Base-by-base conservation (phyloP, 768 basidiomycete genomes). In the Fibroporia radiculosa region DNA sequence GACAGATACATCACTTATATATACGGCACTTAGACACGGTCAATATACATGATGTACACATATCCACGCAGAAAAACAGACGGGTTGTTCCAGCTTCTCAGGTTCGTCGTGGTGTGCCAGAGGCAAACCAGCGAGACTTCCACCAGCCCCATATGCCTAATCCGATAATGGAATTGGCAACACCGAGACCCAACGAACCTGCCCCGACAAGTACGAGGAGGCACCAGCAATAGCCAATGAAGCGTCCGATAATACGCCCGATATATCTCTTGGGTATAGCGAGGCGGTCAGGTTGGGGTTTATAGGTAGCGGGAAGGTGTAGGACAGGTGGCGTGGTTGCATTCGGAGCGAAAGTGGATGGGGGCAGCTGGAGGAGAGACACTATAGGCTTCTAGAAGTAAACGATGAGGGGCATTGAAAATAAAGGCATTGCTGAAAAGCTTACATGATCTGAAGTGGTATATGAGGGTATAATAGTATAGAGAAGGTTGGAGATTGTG, bases 391-490 rank as follows among this genome's bases (percentile, higher is more conserved):
- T 96, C 85, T 89, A 52, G 11, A 23, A 6, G 24, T 41, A 22
- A 25, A 13, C 12, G 25, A 32, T n/a, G 33, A 40, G 45, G 45
- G 37, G 10, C 22, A 35, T 44, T 25, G 19, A 19, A 48, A 27
- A 48, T 22, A 40, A 24, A 35, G 37, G 5, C 31, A 18, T 19
- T 12, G 25, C 36, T n/a, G 19, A 12, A 28, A 14, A 12, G 65
- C 82, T 32, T 64, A 85, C 85, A 65, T 98, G 95, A 63, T 98
- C 95, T 10, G 91, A 93, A 3, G 84, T 79, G 12, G 84, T 86
- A 62, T 93, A 89, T 0, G 84, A 80, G 12, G 84, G 86, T 50
- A 92, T 73, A 28, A 80, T 78, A 1, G 85, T 86, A 59, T 93
- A 93, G 39, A 89, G 59, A 16, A 87, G 46, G 49, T 83, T 86